Percentiles rank a stretch among this genome's conserved stretches.
Conservation (phyloP, 2,329 filamentous ascomycete genomes). For the Nigrograna mackinnonii region DNA sequence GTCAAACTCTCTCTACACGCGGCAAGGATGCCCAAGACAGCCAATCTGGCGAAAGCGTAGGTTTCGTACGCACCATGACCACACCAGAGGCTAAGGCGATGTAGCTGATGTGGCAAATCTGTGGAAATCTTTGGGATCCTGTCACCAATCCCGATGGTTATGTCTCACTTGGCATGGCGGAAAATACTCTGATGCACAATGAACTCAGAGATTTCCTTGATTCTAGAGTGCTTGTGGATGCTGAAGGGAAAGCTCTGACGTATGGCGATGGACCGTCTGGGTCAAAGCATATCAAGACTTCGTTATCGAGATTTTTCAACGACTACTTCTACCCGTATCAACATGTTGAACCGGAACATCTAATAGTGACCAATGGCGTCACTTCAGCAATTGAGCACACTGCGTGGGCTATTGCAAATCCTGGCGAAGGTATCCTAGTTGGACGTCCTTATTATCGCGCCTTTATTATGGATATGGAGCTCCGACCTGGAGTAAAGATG, state of each 20-base stretch:
- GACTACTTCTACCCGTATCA: background rate
- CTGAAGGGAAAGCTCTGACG: conserved; percentile 27
- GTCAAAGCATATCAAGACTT: conserved; percentile 34
- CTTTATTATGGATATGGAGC: no score
- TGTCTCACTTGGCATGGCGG: conserved; percentile 56
- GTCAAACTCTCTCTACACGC: no score
- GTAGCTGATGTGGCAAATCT: background rate
- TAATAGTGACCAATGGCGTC: conserved; percentile 40
- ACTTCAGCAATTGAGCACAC: conserved; percentile 46
- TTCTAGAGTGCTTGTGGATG: conserved; percentile 32
- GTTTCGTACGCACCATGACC: no score
- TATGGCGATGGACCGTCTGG: conserved; percentile 48
- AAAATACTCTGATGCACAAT: conserved; percentile 58
- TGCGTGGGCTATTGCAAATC: conserved; percentile 43
- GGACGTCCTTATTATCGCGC: conserved; percentile 38
- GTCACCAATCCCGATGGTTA: conserved; percentile 48
- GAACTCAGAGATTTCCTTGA: conserved; percentile 48
- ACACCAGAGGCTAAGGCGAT: no score
- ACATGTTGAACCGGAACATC: background rate
- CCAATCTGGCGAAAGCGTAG: no score
- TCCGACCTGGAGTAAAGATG: no score
- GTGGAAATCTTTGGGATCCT: conserved; percentile 47
- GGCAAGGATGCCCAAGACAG: no score
- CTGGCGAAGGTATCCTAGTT: conserved; percentile 45
- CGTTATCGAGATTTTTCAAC: conserved; percentile 6